Evolutionary conservation across 73 alveolate species (phyloP).

Genomic region (Paramecium caudatum): DNA sequence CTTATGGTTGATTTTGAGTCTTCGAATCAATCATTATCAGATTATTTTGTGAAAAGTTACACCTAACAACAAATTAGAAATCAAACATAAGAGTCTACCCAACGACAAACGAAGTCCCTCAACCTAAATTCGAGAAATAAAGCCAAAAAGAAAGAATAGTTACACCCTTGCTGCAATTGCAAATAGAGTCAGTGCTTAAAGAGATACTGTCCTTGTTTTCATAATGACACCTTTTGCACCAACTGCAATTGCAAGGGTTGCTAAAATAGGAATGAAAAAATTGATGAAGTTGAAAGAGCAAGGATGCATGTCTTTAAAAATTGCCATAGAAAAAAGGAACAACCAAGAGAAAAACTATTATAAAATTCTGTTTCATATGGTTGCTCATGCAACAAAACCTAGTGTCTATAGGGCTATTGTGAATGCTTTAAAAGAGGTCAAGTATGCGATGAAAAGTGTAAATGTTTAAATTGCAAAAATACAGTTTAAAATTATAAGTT

Average conservation of each 20-base stretch:
- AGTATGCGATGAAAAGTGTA: slow-evolving; percentile 79
- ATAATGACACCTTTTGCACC: slow-evolving; percentile 4
- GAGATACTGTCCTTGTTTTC: slow-evolving; percentile 63
- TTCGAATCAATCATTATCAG: too few species aligned
- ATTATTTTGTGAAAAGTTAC: too few species aligned
- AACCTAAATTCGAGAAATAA: too few species aligned
- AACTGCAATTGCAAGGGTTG: slow-evolving; percentile 37
- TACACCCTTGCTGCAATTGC: too few species aligned
- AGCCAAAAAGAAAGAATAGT: too few species aligned
- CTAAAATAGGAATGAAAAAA: not conserved
- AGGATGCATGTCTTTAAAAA: slow-evolving; percentile 77
- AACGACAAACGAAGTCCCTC: too few species aligned
- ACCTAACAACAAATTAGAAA: too few species aligned
- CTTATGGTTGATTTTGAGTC: too few species aligned
- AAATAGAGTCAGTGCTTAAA: slow-evolving; percentile 21
- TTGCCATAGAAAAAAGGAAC: slow-evolving; percentile 81
- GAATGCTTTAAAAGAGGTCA: slow-evolving; percentile 83
- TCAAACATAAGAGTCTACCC: too few species aligned
- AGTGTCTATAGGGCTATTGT: slow-evolving; percentile 83
- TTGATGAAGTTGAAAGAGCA: slow-evolving; percentile 65
- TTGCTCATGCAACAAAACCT: slow-evolving; percentile 82
- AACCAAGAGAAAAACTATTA: slow-evolving; percentile 78
- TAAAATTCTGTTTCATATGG: slow-evolving; percentile 20
- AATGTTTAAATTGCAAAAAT: slow-evolving; percentile 83
- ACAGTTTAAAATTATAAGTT: too few species aligned